phyloP scores from a whole-genome alignment of 805 yeast genomes.

The Pichia nakasei region DNA sequence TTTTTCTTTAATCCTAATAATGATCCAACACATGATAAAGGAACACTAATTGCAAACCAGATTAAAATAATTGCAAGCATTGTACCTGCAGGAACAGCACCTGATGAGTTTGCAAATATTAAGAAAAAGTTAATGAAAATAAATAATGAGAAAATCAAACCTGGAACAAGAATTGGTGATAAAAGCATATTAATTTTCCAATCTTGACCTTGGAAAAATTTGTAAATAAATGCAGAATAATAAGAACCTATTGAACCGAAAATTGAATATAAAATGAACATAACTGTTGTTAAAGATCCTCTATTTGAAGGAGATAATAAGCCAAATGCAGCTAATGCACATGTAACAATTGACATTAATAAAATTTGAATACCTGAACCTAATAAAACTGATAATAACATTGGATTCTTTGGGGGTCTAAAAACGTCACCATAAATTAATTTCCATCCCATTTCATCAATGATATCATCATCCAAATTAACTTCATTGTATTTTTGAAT shows the following conservation, averaged over 20 bases:
- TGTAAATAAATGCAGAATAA: slow-evolving; percentile 77
- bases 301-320: slow-evolving; percentile 89
- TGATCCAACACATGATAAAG: slow-evolving; percentile 79
- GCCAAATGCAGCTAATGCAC: slow-evolving; percentile 80
- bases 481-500: slow-evolving; percentile 83
- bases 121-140: slow-evolving; percentile 74
- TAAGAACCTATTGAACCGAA: slow-evolving; percentile 81
- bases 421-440: slow-evolving; percentile 92
- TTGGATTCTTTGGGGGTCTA: slow-evolving; percentile 65
- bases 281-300: slow-evolving; percentile 85
- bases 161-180: slow-evolving; percentile 85
- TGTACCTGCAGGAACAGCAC: slow-evolving; percentile 91
- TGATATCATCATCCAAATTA: slow-evolving; percentile 75
- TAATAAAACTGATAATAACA: slow-evolving; percentile 67
- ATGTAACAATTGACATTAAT: slow-evolving; percentile 63
- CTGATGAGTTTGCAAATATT: slow-evolving; percentile 71
- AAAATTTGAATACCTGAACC: slow-evolving; percentile 87
- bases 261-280: slow-evolving; percentile 74
- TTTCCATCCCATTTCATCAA: slow-evolving; percentile 97
- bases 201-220: slow-evolving; percentile 82
- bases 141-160: slow-evolving; percentile 53
- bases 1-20: slow-evolving; percentile 60
- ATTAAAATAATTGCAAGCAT: slow-evolving; percentile 70
- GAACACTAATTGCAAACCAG: slow-evolving; percentile 83
- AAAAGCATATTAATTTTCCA: slow-evolving; percentile 82